phyloP scores from a whole-genome alignment of 352 stramenopile genomes.

The Thraustochytrium sp. region DNA sequence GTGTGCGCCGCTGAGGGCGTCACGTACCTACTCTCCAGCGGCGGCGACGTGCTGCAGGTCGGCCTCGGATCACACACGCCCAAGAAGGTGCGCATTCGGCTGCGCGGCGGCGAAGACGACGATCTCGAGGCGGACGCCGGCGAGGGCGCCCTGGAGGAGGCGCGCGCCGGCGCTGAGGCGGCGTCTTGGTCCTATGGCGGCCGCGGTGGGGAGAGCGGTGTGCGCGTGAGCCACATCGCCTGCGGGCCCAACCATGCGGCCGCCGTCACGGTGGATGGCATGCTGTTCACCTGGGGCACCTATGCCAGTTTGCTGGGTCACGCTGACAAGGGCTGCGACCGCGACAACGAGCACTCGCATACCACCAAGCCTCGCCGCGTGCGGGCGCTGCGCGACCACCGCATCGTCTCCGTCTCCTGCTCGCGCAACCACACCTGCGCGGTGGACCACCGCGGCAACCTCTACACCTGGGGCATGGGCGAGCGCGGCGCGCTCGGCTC shows the following conservation, averaged over 20 bases:
- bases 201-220: background rate
- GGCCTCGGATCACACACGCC: conserved; percentile 6
- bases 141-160: background rate
- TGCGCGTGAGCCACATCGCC: conserved; percentile 56
- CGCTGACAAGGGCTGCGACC: conserved; percentile 24
- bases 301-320: conserved; percentile 30
- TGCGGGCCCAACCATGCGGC: conserved; percentile 80
- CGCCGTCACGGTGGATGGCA: conserved; percentile 70
- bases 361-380: background rate
- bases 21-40: background rate
- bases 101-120: background rate
- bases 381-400: background rate
- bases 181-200: background rate
- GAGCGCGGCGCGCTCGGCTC: conserved; percentile 30
- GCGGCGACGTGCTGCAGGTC: conserved; percentile 22
- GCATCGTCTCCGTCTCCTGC: conserved; percentile 31
- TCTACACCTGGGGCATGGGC: conserved; percentile 45
- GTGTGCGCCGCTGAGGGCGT: conserved; percentile 28
- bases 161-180: background rate
- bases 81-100: background rate
- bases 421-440: conserved; percentile 24
- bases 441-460: background rate
- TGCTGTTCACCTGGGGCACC: conserved; percentile 64
- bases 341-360: background rate
- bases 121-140: background rate